Evolutionary conservation across 2,329 filamentous ascomycete species (phyloP).

Genomic region (Aspergillus sp.): DNA sequence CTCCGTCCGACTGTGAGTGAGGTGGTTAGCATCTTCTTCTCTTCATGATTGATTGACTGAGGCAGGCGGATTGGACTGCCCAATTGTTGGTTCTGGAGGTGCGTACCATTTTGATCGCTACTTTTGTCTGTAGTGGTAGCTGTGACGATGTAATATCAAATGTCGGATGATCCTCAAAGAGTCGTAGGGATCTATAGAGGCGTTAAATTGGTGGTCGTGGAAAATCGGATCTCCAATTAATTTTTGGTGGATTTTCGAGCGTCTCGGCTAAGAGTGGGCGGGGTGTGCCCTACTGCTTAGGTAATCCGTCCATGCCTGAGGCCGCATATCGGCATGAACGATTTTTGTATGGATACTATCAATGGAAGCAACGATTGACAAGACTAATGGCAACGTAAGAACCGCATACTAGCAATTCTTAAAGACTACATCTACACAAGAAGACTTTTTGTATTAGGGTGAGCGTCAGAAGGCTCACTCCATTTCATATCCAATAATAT

Average conservation of each 20-base stretch:
- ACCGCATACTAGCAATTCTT: background rate
- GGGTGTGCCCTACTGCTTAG: slow-evolving; percentile 18
- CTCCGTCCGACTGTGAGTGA: slow-evolving; percentile 87
- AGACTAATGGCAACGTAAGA: no score
- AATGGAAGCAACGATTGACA: background rate
- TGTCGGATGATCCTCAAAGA: slow-evolving; percentile 54
- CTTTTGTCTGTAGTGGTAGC: slow-evolving; percentile 13
- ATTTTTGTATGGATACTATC: background rate
- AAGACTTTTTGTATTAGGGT: no score
- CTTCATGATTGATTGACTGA: no score
- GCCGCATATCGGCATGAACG: background rate
- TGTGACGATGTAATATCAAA: slow-evolving; percentile 23
- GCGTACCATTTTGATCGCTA: slow-evolving; percentile 40
- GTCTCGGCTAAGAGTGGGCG: slow-evolving; percentile 23
- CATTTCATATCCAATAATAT: no score
- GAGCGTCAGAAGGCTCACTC: no score
- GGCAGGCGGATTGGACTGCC: no score
- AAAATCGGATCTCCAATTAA: slow-evolving; percentile 9
- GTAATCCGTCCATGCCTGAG: slow-evolving; percentile 1
- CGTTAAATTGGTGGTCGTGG: slow-evolving; percentile 17
- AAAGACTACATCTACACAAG: no score
- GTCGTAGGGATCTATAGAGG: slow-evolving; percentile 21
- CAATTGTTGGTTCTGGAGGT: background rate
- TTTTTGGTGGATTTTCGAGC: slow-evolving; percentile 21
- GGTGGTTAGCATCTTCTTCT: background rate